A percentile compares a stretch with the other conserved stretches of the same genome.
Evolutionary conservation across 345 rosid genomes (phyloP).

Genomic region (Xanthoceras sorbifolium): DNA sequence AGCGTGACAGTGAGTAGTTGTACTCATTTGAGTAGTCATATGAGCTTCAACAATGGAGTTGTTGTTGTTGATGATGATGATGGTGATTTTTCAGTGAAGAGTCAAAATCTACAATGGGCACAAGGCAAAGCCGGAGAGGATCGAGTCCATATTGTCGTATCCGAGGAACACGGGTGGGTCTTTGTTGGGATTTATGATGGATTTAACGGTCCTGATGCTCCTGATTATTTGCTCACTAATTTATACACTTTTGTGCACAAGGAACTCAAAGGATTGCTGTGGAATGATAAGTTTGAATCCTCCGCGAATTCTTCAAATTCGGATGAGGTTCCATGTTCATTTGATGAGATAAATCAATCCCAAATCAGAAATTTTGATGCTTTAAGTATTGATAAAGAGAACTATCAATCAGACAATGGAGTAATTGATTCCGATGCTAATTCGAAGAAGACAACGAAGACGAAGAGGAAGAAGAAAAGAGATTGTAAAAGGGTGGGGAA

Average conservation of each 20-base stretch:
- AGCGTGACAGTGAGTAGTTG: constrained; percentile 6
- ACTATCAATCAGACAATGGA: constrained; percentile 7
- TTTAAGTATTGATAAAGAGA: constrained; percentile 30
- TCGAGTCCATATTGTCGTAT: constrained; percentile 81
- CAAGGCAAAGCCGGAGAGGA: constrained; percentile 99
- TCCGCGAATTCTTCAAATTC: background rate
- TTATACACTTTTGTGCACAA: constrained; percentile 67
- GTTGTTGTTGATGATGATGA: constrained; percentile 30
- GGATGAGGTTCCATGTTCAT: constrained; percentile 9
- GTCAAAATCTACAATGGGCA: constrained; percentile 83
- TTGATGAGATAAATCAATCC: constrained; percentile 11
- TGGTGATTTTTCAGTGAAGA: constrained; percentile 45
- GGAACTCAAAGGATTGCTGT: constrained; percentile 67
- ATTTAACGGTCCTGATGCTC: constrained; percentile 91
- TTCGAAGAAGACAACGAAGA: constrained; percentile 25
- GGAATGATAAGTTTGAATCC: constrained; percentile 43
- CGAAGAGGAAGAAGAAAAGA: constrained; percentile 34
- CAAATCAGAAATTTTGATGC: background rate
- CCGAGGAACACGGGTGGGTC: constrained; percentile 85
- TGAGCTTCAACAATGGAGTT: constrained; percentile 19
- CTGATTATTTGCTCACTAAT: constrained; percentile 72
- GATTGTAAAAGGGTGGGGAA: too few relatives aligned
- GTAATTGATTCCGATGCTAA: constrained; percentile 36
- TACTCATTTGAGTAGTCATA: constrained; percentile 22
- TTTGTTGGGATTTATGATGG: constrained; percentile 96